Evolutionary conservation across 768 basidiomycete species (phyloP), one percentile per base, ranked within the genome.

Genomic region (Boletus pseudopeckii): DNA sequence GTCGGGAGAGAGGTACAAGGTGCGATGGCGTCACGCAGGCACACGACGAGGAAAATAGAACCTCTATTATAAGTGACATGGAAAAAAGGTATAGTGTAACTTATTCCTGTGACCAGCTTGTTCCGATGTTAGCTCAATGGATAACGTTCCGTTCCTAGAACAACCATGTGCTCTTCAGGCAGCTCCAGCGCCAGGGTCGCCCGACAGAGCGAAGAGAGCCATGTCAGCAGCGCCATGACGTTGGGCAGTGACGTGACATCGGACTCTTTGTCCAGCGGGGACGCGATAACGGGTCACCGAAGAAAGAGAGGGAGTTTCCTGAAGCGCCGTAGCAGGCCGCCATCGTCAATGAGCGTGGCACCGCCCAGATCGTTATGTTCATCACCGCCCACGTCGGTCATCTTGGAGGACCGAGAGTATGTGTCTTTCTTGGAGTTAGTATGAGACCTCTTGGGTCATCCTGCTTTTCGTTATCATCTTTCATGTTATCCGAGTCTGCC

Each of bases 341-440:
- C 52, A 11, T 17, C 45, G 0, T 28, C 45, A 7, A 20, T 24
- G 17, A 39, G 42, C 2, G 4, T 15, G 10, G 5, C n/a, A 4
- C 39, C 46, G 2, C 45, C 48, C 0, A 17, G 5, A 18, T 40
- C 47, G 8, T 33, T 44, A 30, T 20, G 17, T 10, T 37, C 62
- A 24, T 37, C 50, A 15, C 18, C 20, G 7, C 10, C 52, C 11
- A 5, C 47, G 18, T 40, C 58, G 2, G 43, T 49, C 14, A 43
- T 58, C n/a, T 40, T 44, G 13, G 60, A 68, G 42, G 52, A 54
- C 20, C 43, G 8, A 40, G 62, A 68, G 34, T 66, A 60, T 50
- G 54, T 67, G 14, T 68, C 66, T 15, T 68, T 68, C 32, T 45
- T 68, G 48, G 66, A 68, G 2, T 28, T 68, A 26, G 24, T 26